Evolutionary conservation across 1,139 yeast species (phyloP).

Genomic region (Magnusiomyces magnusii): DNA sequence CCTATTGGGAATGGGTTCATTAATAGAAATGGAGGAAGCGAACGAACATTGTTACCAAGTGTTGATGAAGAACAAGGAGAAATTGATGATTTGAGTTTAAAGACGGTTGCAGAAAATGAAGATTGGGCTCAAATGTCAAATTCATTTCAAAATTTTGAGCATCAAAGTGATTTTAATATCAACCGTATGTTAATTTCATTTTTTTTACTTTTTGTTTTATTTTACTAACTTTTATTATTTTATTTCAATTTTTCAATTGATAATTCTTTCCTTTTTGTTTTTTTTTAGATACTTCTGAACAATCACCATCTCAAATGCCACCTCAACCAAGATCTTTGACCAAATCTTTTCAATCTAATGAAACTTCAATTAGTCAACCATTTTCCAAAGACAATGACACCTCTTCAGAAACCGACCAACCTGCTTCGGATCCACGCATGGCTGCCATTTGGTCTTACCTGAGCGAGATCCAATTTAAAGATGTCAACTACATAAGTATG

Average conservation of each 20-base stretch:
- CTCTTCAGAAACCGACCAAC: not conserved
- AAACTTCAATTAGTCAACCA: not conserved
- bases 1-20: too few relatives aligned
- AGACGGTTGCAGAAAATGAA: not conserved
- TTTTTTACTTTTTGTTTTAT: not conserved
- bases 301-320: not conserved
- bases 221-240: not conserved
- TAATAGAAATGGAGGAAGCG: not conserved
- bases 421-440: not conserved
- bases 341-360: not conserved
- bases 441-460: not conserved
- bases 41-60: not conserved
- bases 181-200: not conserved
- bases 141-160: not conserved
- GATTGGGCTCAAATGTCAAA: not conserved
- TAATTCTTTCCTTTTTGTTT: too few relatives aligned
- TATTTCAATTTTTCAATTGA: too few relatives aligned
- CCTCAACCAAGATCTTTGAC: not conserved
- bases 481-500: constrained; percentile 3
- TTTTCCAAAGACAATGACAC: not conserved
- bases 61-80: not conserved
- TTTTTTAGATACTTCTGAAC: not conserved
- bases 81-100: not conserved
- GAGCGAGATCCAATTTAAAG: not conserved
- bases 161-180: not conserved